Percentiles rank a stretch among this genome's conserved stretches.
Conservation (phyloP, 306 rosid genomes). For the Dalbergia cultrata region DNA sequence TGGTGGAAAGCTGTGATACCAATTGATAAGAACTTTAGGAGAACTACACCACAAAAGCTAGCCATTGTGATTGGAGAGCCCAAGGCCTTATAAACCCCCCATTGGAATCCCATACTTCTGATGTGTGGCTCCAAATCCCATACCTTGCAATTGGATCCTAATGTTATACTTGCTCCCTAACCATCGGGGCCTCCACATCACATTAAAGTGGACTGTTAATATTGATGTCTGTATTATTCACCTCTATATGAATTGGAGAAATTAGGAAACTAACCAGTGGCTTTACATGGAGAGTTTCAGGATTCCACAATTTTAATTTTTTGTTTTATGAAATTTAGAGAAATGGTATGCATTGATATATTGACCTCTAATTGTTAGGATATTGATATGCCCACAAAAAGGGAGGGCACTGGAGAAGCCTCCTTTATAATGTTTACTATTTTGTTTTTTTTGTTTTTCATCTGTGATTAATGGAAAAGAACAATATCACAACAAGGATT, state of each 20-base stretch:
- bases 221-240: slow-evolving; percentile 32
- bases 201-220: slow-evolving; percentile 3
- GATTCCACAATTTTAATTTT: slow-evolving; percentile 29
- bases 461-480: slow-evolving; percentile 5
- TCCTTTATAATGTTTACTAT: not conserved
- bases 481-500: not conserved
- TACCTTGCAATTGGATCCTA: too few relatives aligned
- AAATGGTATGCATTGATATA: not conserved
- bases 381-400: not conserved
- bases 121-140: too few relatives aligned
- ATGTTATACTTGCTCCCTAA: slow-evolving; percentile 12
- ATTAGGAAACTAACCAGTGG: slow-evolving; percentile 29
- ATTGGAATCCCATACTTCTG: too few relatives aligned
- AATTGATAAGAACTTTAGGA: too few relatives aligned
- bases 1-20: too few relatives aligned
- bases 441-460: not conserved
- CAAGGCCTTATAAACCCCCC: too few relatives aligned
- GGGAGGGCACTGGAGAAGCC: not conserved
- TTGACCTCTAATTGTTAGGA: slow-evolving; percentile 1
- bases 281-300: slow-evolving; percentile 32
- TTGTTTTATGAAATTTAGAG: slow-evolving; percentile 34
- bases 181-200: not conserved
- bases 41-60: too few relatives aligned
- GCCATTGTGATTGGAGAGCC: too few relatives aligned
- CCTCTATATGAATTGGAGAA: slow-evolving; percentile 27